Evolutionary conservation across 106 monocot genomes (phyloP), one percentile per base, ranked within the genome.

Genomic region (Chionographis japonica): DNA sequence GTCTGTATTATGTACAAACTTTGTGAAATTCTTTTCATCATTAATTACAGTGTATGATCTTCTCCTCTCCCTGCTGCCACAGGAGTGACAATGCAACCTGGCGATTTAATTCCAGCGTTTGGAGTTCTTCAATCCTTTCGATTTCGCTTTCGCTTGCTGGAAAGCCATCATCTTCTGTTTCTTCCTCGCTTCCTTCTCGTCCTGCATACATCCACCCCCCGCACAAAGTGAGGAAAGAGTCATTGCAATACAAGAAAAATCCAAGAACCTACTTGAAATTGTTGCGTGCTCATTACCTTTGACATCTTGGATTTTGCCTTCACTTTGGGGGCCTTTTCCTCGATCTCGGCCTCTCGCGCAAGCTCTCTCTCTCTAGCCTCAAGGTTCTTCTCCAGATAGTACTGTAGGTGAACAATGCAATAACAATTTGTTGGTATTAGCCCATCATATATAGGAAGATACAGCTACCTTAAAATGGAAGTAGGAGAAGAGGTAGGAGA

Each of bases 231-330:
- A 14, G 15, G 4, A 56, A 35, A 50, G 3, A 6, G 4, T 27
- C 8, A 8, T n/a, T 68, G 36, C 35, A 18, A 38, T 16, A 27
- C 9, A 37, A 4, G 12, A 60, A 1, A 2, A 1, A 46, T 2
- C 46, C 27, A 27, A 46, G 46, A 46, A 1, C 8, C 9, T 46
- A 10, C 46, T 46, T 46, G 46, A 27, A 46, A 46, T 46, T 46
- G 46, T 46, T 46, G 5, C 46, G n/a, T n/a, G 1, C 15, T 3
- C 12, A 11, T 80, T 60, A 98, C 98, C 98, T 98, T 93, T 62
- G 93, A 98, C 98, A 98, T 98, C 72, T 93, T 98, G 13, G 98
- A 98, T 69, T 98, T 98, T 37, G 98, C 92, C 77, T 93, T 98
- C 4, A 83, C 62, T 79, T 98, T 93, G 17, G 98, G 98, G 13